Base-by-base conservation (phyloP, 2,329 filamentous ascomycete species). In the Arthrinium phaeospermum region DNA sequence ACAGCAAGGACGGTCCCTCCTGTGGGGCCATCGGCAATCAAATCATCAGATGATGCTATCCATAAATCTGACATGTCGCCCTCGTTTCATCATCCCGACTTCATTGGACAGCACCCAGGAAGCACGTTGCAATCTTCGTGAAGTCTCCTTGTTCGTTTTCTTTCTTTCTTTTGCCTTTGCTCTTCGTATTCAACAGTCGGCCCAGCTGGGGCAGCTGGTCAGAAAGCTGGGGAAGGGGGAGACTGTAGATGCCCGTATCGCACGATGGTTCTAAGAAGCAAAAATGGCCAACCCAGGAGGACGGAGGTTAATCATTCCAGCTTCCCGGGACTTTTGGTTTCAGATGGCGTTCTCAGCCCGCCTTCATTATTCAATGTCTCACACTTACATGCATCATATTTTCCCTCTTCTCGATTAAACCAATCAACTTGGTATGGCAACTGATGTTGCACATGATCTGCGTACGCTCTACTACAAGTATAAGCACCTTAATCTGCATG, bases 321-420 rank as follows among this genome's bases (percentile, higher is more conserved):
- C 57, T 64, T 41, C 10, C 57, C 30, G 57, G 57, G 53, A 61
- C 22, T 64, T 41, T 41, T 64, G 57, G 57, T 64, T 64, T 64
- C 57, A 64, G 57, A 64, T 64, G 34, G 57, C 57, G 57, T 34
- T 14, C 34, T 64, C 34, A n/a, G 34, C 57, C 57, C 57, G 57
- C 57, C 57, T 64, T 64, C 57, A 64, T 41, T 64, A 64, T 41
- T 64, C 57, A 13, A 64, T 64, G 57, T 64, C 57, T 64, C 19
- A 64, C 34, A 64, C 57, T 24, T 41, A 13, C 57, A 41, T 64
- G 53, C 53, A 37, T n/a, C 30, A n/a, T 61, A 34, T 37, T n/a
- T 37, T 61, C 3, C 57, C n/a, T 64, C 57, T 64, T n/a, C 12
- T 30, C 53, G 10, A 37, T 19, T 37, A 2, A 37, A 8, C 53